phyloP scores from a whole-genome alignment of 352 stramenopile genomes.

The Peronospora farinosa region DNA sequence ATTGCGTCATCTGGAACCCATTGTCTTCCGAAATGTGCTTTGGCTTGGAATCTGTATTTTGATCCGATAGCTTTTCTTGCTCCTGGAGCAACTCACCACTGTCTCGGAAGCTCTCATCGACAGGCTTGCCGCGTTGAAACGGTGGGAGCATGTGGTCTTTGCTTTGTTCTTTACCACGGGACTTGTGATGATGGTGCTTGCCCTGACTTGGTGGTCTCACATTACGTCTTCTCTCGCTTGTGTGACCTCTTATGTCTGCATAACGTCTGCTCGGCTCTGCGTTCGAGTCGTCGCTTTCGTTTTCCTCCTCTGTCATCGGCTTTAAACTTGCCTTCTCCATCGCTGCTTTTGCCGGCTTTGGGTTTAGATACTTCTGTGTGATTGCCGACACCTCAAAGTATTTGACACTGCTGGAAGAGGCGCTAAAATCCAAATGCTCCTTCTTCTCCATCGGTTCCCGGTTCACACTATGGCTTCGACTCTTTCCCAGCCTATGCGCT shows the following conservation, averaged over 20 bases:
- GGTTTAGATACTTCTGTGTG: slow-evolving; percentile 35
- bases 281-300: slow-evolving; percentile 18
- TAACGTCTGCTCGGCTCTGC: slow-evolving; percentile 18
- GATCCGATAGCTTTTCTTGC: slow-evolving; percentile 8
- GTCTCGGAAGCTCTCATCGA: slow-evolving; percentile 16
- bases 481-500: slow-evolving; percentile 1
- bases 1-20: slow-evolving; percentile 25
- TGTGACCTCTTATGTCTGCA: slow-evolving; percentile 8
- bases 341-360: slow-evolving; percentile 17
- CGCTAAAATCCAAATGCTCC: slow-evolving; percentile 36
- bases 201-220: slow-evolving; percentile 2
- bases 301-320: slow-evolving; percentile 27
- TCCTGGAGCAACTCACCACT: slow-evolving; percentile 11
- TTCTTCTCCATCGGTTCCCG: slow-evolving; percentile 29
- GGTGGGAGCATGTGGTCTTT: slow-evolving; percentile 6
- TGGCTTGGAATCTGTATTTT: slow-evolving; percentile 25
- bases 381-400: slow-evolving; percentile 33
- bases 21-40: slow-evolving; percentile 23
- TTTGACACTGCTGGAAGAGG: slow-evolving; percentile 30
- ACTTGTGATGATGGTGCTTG: slow-evolving; percentile 19
- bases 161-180: slow-evolving; percentile 11
- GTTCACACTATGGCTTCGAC: slow-evolving; percentile 5
- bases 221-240: slow-evolving; percentile 12
- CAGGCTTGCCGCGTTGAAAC: slow-evolving; percentile 7
- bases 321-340: slow-evolving; percentile 24